Evolutionary conservation across 768 basidiomycete species (phyloP), one percentile per base, ranked within the genome.

Genomic region (Suillus occidentalis): DNA sequence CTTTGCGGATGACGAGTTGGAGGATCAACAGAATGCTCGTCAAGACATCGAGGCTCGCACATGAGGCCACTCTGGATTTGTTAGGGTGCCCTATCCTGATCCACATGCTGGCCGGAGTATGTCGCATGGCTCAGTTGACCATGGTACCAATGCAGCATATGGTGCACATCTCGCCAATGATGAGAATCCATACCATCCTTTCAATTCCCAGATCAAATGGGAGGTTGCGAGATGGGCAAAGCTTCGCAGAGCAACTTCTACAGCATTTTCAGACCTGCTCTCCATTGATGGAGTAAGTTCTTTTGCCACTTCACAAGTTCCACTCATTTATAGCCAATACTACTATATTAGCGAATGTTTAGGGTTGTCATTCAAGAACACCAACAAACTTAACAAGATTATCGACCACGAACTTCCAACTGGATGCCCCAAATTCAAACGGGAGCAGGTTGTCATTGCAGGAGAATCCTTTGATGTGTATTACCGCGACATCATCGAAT

Each of bases 201-300:
- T 82, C 65, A 13, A 18, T 0, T 77, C 77, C 0, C 52, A 75
- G 50, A 50, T 78, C 3, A 78, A 81, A 40, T 82, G 79, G 80
- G 78, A 79, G 65, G 28, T 82, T 39, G 79, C 77, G 6, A 55
- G 66, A 28, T 83, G 81, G 80, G 80, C 78, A 1, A 82, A 81
- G 62, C 63, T 78, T 2, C 68, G 72, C 0, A 78, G 78, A 0
- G 69, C 75, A 0, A 71, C 77, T 7, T 78, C 80, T 0, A 79
- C 18, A 8, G 42, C 42, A 43, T 43, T 43, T 43, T 20, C 0
- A 0, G 42, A 43, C 42, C 8, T 43, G 42, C 42, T 43, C 18
- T 43, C 42, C 18, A 43, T 43, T 43, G 42, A 43, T 4, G 18
- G 42, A 43, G 42, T 43, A 20, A 16, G 13, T 14, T 6, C 16